Percentiles rank a stretch among this genome's conserved stretches.
phyloP scores from a whole-genome alignment of 495 filamentous ascomycete species.

The Xylaria intraflava region DNA sequence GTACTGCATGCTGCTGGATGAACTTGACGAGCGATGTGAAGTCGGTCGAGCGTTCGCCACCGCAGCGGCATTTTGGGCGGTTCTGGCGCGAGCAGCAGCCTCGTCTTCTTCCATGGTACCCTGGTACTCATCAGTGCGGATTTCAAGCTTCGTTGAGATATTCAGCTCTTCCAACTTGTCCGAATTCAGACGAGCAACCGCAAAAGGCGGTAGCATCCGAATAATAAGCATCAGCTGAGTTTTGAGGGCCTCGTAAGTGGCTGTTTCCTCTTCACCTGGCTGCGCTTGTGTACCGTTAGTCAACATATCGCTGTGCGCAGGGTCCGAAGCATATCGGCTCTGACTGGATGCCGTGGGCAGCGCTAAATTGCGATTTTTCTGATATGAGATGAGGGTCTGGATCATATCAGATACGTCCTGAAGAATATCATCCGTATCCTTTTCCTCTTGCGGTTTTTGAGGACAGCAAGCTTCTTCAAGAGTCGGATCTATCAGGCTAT shows the following conservation, averaged over 20 bases:
- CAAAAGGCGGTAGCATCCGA: conserved; percentile 71
- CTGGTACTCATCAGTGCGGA: conserved; percentile 62
- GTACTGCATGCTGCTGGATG: conserved; percentile 27
- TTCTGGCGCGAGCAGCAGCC: conserved; percentile 32
- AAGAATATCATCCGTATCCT: conserved; percentile 67
- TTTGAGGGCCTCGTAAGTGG: conserved; percentile 68
- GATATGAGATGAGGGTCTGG: conserved; percentile 78
- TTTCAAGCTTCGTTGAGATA: conserved; percentile 72
- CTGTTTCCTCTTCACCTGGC: conserved; percentile 57
- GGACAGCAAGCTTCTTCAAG: conserved; percentile 44
- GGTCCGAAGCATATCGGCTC: conserved; percentile 42
- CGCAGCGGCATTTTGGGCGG: conserved; percentile 27
- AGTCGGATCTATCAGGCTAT: conserved; percentile 42
- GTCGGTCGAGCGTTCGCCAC: conserved; percentile 29
- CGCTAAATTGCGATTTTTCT: conserved; percentile 69
- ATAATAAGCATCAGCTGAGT: conserved; percentile 67
- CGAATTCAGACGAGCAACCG: conserved; percentile 77
- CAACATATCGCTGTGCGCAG: conserved; percentile 45
- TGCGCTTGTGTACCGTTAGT: conserved; percentile 42
- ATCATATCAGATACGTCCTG: conserved; percentile 75
- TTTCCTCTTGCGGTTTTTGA: conserved; percentile 45
- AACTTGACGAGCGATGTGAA: conserved; percentile 33
- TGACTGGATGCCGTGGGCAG: conserved; percentile 41
- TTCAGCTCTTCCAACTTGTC: conserved; percentile 75
- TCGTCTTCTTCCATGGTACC: conserved; percentile 89